These are phyloP conservation scores for Ustilago trichophora DNA, from an alignment of 1,284 basidiomycete genomes.

Conservation along the genomic window DNA sequence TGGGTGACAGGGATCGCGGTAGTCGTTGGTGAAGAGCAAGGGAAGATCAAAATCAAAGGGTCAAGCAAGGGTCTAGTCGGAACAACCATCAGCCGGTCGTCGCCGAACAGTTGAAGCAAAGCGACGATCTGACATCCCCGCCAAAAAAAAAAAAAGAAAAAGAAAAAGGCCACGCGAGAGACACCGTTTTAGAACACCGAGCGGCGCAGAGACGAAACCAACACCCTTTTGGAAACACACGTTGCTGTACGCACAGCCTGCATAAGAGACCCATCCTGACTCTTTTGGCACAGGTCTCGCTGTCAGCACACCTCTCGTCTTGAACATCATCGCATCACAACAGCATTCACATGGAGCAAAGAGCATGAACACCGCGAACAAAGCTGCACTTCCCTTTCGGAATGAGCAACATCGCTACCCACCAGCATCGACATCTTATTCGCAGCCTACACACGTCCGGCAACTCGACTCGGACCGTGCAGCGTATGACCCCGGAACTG, in stretches of 20 bases:
- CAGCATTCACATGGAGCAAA: neutral
- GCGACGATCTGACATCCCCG: no score
- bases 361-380: neutral
- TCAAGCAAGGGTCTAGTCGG: neutral
- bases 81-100: neutral
- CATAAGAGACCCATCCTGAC: no score
- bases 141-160: no score
- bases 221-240: no score
- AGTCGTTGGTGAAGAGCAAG: neutral
- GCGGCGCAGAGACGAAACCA: no score
- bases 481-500: neutral
- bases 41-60: no score
- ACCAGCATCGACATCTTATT: neutral
- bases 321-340: neutral
- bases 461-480: neutral
- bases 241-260: no score
- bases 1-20: no score
- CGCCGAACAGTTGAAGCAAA: no score
- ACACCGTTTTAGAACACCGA: no score
- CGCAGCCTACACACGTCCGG: neutral
- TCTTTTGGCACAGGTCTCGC: neutral
- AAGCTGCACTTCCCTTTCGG: neutral
- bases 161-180: no score
- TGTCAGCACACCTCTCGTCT: neutral
- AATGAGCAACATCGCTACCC: slow-evolving; percentile 4